These are phyloP conservation scores for Myxozyma sirexii DNA, from an alignment of 805 yeast species.

Conservation along the genomic window DNA sequence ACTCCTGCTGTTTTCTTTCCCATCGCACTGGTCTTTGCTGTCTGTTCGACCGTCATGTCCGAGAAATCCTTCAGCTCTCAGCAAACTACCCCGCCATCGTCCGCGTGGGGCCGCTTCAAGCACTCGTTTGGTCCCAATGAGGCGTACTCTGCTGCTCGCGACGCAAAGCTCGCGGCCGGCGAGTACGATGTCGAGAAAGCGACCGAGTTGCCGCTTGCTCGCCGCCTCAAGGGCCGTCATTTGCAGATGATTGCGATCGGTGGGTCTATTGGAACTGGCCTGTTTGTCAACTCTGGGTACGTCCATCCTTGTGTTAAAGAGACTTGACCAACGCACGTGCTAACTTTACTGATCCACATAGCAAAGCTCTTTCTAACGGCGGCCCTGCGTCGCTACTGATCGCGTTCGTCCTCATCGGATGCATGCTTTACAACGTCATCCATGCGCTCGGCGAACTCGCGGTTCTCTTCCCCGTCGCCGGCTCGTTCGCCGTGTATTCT, in stretches of 20 bases:
- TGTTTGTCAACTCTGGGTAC: conserved; percentile 46
- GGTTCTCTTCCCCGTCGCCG: conserved; percentile 63
- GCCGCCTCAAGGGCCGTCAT: conserved; percentile 45
- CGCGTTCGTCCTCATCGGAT: conserved; percentile 53
- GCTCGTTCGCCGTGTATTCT: conserved; percentile 62
- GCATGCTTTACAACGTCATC: conserved; percentile 57
- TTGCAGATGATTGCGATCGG: conserved; percentile 72
- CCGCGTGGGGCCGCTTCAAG: conserved; percentile 15
- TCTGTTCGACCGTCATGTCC: too few relatives aligned
- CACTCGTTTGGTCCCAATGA: conserved; percentile 34
- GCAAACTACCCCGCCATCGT: conserved; percentile 2
- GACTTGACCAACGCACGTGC: neutral
- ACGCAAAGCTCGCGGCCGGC: neutral
- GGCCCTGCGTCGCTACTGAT: conserved; percentile 58
- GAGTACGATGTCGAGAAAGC: conserved; percentile 26
- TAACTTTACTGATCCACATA: neutral
- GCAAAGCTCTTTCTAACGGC: conserved; percentile 49
- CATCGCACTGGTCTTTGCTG: too few relatives aligned
- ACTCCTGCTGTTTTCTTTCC: too few relatives aligned
- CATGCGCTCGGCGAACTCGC: conserved; percentile 62
- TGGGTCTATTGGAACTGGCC: conserved; percentile 80
- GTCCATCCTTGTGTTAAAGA: neutral
- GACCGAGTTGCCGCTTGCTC: conserved; percentile 58
- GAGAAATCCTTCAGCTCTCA: too few relatives aligned
- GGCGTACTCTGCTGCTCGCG: conserved; percentile 9